Evolutionary conservation across 1,284 basidiomycete species (phyloP).

Genomic region (Tylopilus sp.): DNA sequence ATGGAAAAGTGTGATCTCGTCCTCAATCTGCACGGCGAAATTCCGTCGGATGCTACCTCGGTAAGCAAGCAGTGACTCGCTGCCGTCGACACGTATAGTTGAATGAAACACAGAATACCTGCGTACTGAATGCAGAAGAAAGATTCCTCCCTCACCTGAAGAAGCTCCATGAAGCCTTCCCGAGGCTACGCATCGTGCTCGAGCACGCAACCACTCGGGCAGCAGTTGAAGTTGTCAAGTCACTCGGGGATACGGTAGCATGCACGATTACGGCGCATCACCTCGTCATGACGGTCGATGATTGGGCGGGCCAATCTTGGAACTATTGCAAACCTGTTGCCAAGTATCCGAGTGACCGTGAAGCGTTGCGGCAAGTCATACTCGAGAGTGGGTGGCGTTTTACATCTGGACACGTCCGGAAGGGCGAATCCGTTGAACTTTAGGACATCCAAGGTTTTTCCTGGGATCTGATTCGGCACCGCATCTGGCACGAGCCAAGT

Average conservation of each 20-base stretch:
- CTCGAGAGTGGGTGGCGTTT: slow-evolving; percentile 54
- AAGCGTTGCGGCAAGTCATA: slow-evolving; percentile 81
- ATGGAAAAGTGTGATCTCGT: slow-evolving; percentile 96
- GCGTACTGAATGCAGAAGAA: slow-evolving; percentile 92
- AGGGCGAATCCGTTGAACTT: slow-evolving; percentile 2
- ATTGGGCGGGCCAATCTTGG: slow-evolving; percentile 95
- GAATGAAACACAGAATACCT: slow-evolving; percentile 64
- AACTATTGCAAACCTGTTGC: slow-evolving; percentile 99
- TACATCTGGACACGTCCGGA: not conserved
- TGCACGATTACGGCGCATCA: slow-evolving; percentile 99
- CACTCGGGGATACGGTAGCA: slow-evolving; percentile 84
- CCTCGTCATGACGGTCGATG: slow-evolving; percentile 90
- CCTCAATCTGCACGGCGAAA: slow-evolving; percentile 95
- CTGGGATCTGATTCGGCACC: slow-evolving; percentile 97
- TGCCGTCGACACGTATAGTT: slow-evolving; percentile 1
- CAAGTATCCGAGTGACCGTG: slow-evolving; percentile 90
- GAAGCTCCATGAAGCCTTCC: slow-evolving; percentile 83
- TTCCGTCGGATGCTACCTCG: slow-evolving; percentile 82
- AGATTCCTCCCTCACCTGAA: slow-evolving; percentile 87
- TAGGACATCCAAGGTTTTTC: slow-evolving; percentile 95
- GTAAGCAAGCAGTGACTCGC: slow-evolving; percentile 42
- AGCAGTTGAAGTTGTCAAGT: slow-evolving; percentile 88
- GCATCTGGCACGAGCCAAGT: slow-evolving; percentile 81
- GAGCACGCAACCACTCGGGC: slow-evolving; percentile 98
- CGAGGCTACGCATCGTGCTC: slow-evolving; percentile 92